Evolutionary conservation across 805 yeast species (phyloP).

Genomic region (Komagataella kurtzmanii): DNA sequence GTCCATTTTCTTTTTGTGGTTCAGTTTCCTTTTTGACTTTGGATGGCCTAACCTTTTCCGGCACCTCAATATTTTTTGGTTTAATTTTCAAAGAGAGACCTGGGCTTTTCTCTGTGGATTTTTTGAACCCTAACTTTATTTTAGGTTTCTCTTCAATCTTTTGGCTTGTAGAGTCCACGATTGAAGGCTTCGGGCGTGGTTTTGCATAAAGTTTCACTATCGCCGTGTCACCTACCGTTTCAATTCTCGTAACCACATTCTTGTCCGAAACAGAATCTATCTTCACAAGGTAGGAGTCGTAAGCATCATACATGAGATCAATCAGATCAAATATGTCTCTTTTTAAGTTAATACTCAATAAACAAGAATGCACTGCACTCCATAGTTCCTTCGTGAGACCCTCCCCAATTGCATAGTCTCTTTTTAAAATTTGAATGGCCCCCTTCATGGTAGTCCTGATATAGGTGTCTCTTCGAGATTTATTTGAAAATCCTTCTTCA

Average conservation of each 20-base stretch:
- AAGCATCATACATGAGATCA: slow-evolving; percentile 50
- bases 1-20: neutral
- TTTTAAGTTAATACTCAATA: slow-evolving; percentile 44
- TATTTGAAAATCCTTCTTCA: slow-evolving; percentile 35
- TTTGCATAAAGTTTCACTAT: neutral
- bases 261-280: slow-evolving; percentile 58
- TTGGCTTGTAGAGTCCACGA: neutral
- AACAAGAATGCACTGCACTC: slow-evolving; percentile 52
- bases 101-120: neutral
- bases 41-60: neutral
- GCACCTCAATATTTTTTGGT: neutral
- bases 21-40: neutral
- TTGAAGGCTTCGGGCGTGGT: neutral
- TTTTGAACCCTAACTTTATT: slow-evolving; percentile 10
- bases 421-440: slow-evolving; percentile 47
- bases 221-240: neutral
- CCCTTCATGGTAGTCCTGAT: slow-evolving; percentile 57
- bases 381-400: slow-evolving; percentile 54
- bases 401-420: slow-evolving; percentile 40
- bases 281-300: slow-evolving; percentile 45
- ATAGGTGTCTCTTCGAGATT: slow-evolving; percentile 44
- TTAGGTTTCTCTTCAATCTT: slow-evolving; percentile 3
- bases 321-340: slow-evolving; percentile 52
- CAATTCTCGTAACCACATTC: slow-evolving; percentile 47
- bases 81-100: neutral